Evolutionary conservation across 352 stramenopile species (phyloP).

Genomic region (Pythium brassicae): DNA sequence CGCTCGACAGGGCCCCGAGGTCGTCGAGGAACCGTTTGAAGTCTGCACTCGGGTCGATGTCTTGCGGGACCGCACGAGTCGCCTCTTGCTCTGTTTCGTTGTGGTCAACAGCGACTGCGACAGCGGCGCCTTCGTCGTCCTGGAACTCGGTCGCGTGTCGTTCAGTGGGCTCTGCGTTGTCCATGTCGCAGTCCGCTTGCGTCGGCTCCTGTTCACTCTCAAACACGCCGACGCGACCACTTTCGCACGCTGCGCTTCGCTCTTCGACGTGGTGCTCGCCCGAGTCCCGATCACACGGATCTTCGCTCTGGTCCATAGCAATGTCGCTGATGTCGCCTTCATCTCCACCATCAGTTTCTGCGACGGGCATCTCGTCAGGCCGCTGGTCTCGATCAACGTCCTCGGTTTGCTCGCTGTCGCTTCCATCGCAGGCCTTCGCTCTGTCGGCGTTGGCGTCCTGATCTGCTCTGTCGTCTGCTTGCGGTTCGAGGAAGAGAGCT

Average conservation of each 20-base stretch:
- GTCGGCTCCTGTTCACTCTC: neutral
- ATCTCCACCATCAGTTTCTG: no score
- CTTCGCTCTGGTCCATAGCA: no score
- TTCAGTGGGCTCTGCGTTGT: neutral
- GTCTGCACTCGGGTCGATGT: neutral
- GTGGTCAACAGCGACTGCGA: no score
- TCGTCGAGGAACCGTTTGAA: neutral
- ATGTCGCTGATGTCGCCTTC: no score
- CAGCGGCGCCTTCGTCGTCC: no score
- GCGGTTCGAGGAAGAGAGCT: no score
- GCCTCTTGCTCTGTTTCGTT: no score
- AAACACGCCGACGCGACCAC: neutral
- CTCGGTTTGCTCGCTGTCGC: neutral
- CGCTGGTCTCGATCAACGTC: neutral
- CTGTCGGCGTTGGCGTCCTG: neutral
- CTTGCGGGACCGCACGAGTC: no score
- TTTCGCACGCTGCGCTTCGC: neutral
- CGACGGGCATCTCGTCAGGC: neutral
- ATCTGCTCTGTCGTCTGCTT: conserved; percentile 1
- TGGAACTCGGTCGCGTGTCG: neutral
- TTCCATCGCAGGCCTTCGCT: no score
- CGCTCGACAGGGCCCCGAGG: neutral
- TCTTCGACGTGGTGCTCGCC: neutral
- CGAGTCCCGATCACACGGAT: neutral
- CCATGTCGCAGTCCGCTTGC: neutral